Evolutionary conservation across 257 asterid genomes (phyloP).

Genomic region (Rauvolfia tetraphylla): DNA sequence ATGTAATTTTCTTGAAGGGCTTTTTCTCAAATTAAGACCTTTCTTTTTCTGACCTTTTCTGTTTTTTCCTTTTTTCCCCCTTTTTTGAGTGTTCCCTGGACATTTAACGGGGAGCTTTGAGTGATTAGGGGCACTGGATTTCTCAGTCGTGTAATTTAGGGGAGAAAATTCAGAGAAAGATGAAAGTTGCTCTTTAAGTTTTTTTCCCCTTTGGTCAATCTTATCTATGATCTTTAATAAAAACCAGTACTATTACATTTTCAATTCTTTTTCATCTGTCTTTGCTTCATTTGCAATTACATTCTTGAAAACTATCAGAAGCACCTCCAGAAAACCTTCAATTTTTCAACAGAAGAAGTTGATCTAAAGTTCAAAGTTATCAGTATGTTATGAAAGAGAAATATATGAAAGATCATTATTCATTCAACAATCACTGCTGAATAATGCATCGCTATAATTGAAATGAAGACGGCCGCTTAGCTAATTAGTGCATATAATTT

Average conservation of each 20-base stretch:
- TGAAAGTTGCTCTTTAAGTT: constrained; percentile 23
- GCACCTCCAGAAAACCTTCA: not conserved
- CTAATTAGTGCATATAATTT: not conserved
- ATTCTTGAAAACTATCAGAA: not conserved
- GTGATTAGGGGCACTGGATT: constrained; percentile 23
- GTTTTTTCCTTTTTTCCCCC: not conserved
- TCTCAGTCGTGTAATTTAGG: constrained; percentile 13
- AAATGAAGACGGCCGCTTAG: not conserved
- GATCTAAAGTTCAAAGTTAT: not conserved
- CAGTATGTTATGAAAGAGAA: not conserved
- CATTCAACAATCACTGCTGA: not conserved
- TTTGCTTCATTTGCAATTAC: not conserved
- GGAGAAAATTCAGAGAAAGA: constrained; percentile 17
- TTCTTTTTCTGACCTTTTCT: not conserved
- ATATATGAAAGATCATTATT: not conserved
- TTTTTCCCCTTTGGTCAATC: constrained; percentile 9
- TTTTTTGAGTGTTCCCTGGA: constrained; percentile 8
- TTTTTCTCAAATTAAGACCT: not conserved
- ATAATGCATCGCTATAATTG: constrained; percentile 1
- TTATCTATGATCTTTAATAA: constrained; percentile 16
- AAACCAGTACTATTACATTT: constrained; percentile 2
- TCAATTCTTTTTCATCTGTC: not conserved
- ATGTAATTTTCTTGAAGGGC: not conserved
- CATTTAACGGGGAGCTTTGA: constrained; percentile 5
- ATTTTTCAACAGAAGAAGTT: not conserved